Percentiles rank a stretch among this genome's conserved stretches.
phyloP scores from a whole-genome alignment of 306 rosid species.

The Crataegus laevigata region DNA sequence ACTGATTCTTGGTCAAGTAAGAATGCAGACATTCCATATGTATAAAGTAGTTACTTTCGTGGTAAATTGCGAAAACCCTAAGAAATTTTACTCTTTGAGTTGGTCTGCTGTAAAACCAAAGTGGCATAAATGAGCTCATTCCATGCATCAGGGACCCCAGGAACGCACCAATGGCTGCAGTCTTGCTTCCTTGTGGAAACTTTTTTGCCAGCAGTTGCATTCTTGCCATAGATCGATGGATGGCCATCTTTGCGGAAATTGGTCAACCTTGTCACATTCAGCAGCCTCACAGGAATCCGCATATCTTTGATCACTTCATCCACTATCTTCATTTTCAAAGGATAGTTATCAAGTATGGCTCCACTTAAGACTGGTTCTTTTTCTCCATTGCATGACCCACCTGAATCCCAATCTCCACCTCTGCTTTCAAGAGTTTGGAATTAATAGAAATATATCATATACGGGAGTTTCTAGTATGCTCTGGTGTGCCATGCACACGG shows the following conservation, averaged over 20 bases:
- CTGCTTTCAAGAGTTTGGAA: constrained; percentile 31
- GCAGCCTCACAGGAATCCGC: constrained; percentile 62
- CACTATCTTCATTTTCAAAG: constrained; percentile 85
- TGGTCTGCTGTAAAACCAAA: constrained; percentile 37
- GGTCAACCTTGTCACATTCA: constrained; percentile 83
- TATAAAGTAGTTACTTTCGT: background rate
- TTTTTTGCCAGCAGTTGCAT: constrained; percentile 24
- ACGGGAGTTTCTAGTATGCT: background rate
- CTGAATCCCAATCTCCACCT: constrained; percentile 99
- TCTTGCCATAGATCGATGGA: constrained; percentile 68
- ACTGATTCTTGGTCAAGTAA: background rate
- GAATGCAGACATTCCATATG: background rate
- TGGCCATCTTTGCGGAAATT: constrained; percentile 95
- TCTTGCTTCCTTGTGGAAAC: constrained; percentile 61
- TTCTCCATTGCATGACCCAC: constrained; percentile 94
- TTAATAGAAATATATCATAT: background rate
- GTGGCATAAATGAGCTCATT: constrained; percentile 81
- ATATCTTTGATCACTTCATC: constrained; percentile 63
- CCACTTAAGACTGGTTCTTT: constrained; percentile 62
- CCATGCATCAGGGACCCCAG: constrained; percentile 95
- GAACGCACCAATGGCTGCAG: constrained; percentile 98
- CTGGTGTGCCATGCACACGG: too few species aligned
- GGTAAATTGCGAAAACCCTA: background rate
- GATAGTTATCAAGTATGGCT: constrained; percentile 65
- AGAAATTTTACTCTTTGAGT: constrained; percentile 18